Conservation (phyloP, 306 rosid genomes). For the peach (Prunus persica) region Prunus_persica_NCBIv2 NC_034009.1:29229001-29229500, state of each 20-base stretch:
- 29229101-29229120: background rate
- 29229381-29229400: slow-evolving; percentile 52
- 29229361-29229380: slow-evolving; percentile 58
- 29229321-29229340: slow-evolving; percentile 63
- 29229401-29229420: slow-evolving; percentile 61
- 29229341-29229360: slow-evolving; percentile 53
- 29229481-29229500: slow-evolving; percentile 69
- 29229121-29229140: background rate
- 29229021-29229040: background rate
- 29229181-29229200: slow-evolving; percentile 3
- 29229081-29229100: slow-evolving; percentile 16
- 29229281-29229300: slow-evolving; percentile 44
- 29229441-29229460: slow-evolving; percentile 64
- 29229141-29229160: background rate
- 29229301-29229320: slow-evolving; percentile 41
- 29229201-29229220: slow-evolving; percentile 75
- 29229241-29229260: slow-evolving; percentile 65
- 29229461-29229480: slow-evolving; percentile 59
- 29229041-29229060: background rate
- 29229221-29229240: slow-evolving; percentile 71
- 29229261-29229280: slow-evolving; percentile 31
- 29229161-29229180: background rate
- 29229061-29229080: slow-evolving; percentile 10
- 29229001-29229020: slow-evolving; percentile 1
- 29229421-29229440: slow-evolving; percentile 79